Base-by-base conservation (phyloP, 352 stramenopile species). In the Phytopythium cucurbitacearum region DNA sequence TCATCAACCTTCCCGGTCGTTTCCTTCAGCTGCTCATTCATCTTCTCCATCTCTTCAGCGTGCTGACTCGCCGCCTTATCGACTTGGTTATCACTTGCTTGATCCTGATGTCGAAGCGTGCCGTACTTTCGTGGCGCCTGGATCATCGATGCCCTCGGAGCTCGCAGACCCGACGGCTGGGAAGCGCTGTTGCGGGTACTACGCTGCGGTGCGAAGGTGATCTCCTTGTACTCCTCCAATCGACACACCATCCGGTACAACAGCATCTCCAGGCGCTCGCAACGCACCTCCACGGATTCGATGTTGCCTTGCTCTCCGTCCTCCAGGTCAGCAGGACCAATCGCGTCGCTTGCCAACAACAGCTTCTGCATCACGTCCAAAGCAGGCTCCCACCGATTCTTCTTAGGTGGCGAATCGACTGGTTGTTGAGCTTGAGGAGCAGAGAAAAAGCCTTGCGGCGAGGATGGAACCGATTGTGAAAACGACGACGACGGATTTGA, bases 221-320 rank as follows among this genome's bases (percentile, higher is more conserved):
- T 61, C 40, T 82, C 74, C 49, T 89, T 90, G 48, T 90, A 86
- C 56, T 93, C 83, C 65, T 93, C 83, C 56, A 86, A 88, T 6
- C 83, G 76, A 43, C 83, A 93, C 51, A 93, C 89, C 80, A 93
- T 93, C 9, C 83, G 74, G 52, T 93, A 93, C 13, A 93, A 60
- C 28, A 93, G 60, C 78, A 93, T 90, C 40, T 93, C 83, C 37
- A 93, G 57, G 34, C 83, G 69, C 28, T 89, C 76, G 10, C 79
- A 90, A 8, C 83, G 76, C 35, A 76, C 50, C 32, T 85, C 70
- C 3, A 84, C 63, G 7, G 71, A 59, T 39, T 71, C 60, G 11
- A 33, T 37, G 12, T 40, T 46, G 15, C 44, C 21, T 10, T 53
- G 59, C n/a, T 73, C 58, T 36, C 73, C 57, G 2, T 73, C 64